Evolutionary conservation across 83 land plant species (phyloP).

Genomic region (Picea mariana): DNA sequence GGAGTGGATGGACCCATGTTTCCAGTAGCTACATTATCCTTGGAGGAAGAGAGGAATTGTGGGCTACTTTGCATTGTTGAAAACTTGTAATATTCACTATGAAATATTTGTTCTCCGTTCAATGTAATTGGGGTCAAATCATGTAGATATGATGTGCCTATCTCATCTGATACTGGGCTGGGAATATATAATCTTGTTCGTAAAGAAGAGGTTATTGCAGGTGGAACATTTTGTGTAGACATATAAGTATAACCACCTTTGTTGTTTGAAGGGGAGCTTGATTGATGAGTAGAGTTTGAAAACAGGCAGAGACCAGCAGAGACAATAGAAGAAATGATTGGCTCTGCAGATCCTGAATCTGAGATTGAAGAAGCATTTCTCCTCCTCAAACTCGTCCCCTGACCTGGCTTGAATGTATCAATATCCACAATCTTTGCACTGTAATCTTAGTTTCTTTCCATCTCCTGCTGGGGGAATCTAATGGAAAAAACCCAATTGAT

Average conservation of each 20-base stretch:
- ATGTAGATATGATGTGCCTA: background rate
- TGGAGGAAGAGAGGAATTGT: conserved; percentile 35
- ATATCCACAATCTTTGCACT: conserved; percentile 10
- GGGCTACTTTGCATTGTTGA: conserved; percentile 49
- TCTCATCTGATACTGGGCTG: conserved; percentile 10
- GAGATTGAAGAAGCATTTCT: background rate
- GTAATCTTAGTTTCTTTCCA: background rate
- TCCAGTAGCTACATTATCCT: conserved; percentile 15
- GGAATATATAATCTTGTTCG: conserved; percentile 9
- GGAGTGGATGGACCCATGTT: conserved; percentile 51
- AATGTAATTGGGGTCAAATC: background rate
- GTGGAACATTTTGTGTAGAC: background rate
- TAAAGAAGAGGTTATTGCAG: background rate
- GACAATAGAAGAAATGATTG: conserved; percentile 5
- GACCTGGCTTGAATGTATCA: background rate
- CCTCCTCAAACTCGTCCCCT: background rate
- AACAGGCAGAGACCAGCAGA: background rate
- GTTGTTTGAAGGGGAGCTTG: background rate
- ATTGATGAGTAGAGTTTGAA: background rate
- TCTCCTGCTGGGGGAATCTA: conserved; percentile 6
- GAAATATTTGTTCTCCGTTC: background rate
- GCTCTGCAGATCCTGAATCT: conserved; percentile 5
- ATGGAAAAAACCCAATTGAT: background rate
- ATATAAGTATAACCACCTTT: background rate
- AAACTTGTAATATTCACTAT: conserved; percentile 7